phyloP scores from a whole-genome alignment of 2,329 filamentous ascomycete species.

The Thelonectria discophora region DNA sequence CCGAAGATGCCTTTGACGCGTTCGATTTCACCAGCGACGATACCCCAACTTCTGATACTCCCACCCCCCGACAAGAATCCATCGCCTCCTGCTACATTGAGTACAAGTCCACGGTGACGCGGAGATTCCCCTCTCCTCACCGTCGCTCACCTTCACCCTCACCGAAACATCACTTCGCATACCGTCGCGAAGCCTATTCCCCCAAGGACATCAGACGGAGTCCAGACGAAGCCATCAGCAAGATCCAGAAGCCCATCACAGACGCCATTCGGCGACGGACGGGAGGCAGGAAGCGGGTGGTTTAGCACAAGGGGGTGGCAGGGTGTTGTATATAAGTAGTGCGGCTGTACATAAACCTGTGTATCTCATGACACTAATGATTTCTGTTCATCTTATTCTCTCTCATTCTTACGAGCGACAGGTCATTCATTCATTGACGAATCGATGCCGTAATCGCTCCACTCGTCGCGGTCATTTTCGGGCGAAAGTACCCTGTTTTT shows the following conservation, averaged over 20 bases:
- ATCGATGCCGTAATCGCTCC: constrained; percentile 16
- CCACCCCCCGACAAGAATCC: constrained; percentile 53
- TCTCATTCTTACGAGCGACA: constrained; percentile 20
- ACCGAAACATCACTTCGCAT: constrained; percentile 46
- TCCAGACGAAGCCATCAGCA: constrained; percentile 56
- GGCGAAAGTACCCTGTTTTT: constrained; percentile 36
- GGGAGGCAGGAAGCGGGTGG: constrained; percentile 52
- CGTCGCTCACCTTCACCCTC: constrained; percentile 48
- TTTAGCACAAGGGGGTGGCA: constrained; percentile 49
- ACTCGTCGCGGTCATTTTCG: constrained; percentile 36
- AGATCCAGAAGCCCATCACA: constrained; percentile 58
- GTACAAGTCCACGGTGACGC: constrained; percentile 45
- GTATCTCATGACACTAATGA: constrained; percentile 50
- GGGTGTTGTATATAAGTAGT: constrained; percentile 52
- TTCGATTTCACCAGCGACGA: constrained; percentile 45
- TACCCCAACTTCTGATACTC: constrained; percentile 54
- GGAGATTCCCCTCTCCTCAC: constrained; percentile 47
- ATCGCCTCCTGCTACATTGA: constrained; percentile 50
- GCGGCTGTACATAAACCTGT: constrained; percentile 48
- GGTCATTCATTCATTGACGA: constrained; percentile 36
- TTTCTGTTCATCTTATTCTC: constrained; percentile 28
- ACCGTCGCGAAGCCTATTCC: constrained; percentile 39
- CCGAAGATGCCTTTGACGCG: constrained; percentile 50
- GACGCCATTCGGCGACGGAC: constrained; percentile 53
- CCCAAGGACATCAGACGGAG: constrained; percentile 52